Evolutionary conservation across 176 grass and related monocot species (phyloP).

Genomic region (Thalia dealbata): DNA sequence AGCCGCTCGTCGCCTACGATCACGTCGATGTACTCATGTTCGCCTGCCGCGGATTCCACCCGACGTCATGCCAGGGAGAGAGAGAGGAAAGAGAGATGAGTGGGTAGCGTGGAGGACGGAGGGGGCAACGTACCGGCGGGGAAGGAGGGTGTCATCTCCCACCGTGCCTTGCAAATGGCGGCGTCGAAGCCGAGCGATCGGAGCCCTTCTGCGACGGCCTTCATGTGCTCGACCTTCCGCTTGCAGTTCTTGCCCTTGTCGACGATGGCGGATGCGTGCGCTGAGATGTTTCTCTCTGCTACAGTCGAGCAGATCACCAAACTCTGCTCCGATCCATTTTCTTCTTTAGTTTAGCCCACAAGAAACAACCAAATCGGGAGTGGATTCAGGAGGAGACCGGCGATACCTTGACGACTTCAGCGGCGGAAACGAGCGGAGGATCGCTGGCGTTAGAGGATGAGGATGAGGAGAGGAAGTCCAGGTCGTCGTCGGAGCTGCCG

Average conservation of each 20-base stretch:
- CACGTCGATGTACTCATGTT: conserved; percentile 76
- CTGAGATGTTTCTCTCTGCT: conserved; percentile 79
- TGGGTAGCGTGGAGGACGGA: no score
- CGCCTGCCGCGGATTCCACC: conserved; percentile 21
- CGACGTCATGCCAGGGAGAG: neutral
- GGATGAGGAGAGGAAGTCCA: conserved; percentile 13
- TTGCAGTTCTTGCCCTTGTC: conserved; percentile 43
- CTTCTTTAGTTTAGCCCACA: neutral
- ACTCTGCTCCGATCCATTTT: conserved; percentile 29
- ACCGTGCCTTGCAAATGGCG: conserved; percentile 50
- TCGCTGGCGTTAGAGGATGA: conserved; percentile 10
- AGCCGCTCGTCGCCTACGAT: conserved; percentile 50
- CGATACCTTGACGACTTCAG: conserved; percentile 74
- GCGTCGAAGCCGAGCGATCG: conserved; percentile 50
- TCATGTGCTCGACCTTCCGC: conserved; percentile 40
- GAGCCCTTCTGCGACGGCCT: conserved; percentile 44
- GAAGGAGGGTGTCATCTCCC: conserved; percentile 63
- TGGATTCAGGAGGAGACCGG: no score
- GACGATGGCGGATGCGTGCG: conserved; percentile 42
- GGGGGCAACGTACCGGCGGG: conserved; percentile 30
- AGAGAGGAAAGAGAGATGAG: no score
- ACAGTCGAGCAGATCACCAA: conserved; percentile 64
- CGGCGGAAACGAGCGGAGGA: conserved; percentile 28
- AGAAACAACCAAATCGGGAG: no score
- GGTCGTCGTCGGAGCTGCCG: conserved; percentile 63